Base-by-base conservation (phyloP, 371 early-diverging fungal species). In the Mycotypha africana region DNA sequence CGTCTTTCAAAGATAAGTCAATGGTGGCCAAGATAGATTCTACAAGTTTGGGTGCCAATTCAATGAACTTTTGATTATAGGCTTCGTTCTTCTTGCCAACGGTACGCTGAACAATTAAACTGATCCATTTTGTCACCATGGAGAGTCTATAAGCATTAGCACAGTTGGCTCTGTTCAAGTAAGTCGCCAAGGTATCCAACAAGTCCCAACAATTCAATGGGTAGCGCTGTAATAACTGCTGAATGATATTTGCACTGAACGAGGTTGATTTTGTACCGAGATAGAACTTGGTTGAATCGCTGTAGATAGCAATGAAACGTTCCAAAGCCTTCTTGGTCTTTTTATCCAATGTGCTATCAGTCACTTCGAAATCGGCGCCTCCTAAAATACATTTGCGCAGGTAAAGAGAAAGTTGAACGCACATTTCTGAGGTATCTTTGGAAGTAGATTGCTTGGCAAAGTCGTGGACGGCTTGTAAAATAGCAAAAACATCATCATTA, bases 241-340 rank as follows among this genome's bases (percentile, higher is more conserved):
- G 62, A 60, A 87, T 81, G 55, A 88, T 67, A 51, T 69, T 75
- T 21, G 82, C 67, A 44, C 76, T 74, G 53, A 88, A 49, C 48
- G 76, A 76, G 34, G 84, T 78, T 31, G 82, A 76, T 60, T 85
- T 85, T 55, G 77, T 76, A 28, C 78, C 74, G 76, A 89, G 70
- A 53, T 81, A 89, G 47, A 82, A 74, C 26, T 60, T 60, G 45
- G 83, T 58, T 10, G 85, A 72, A 2, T 55, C 66, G 39, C 54
- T 67, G 49, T 84, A 81, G 24, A 84, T 49, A 3, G 46, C 49
- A 32, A 54, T 43, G 38, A 62, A 49, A 36, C 66, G 67, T 16
- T 53, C 53, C n/a, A 57, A 31, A 5, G 51, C 59, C 10, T 56
- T 38, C 38, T 60, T 62, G 42, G 58, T 56, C 46, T 68, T 60